Conservation (phyloP, 306 rosid genomes). For the Morella rubra region DNA sequence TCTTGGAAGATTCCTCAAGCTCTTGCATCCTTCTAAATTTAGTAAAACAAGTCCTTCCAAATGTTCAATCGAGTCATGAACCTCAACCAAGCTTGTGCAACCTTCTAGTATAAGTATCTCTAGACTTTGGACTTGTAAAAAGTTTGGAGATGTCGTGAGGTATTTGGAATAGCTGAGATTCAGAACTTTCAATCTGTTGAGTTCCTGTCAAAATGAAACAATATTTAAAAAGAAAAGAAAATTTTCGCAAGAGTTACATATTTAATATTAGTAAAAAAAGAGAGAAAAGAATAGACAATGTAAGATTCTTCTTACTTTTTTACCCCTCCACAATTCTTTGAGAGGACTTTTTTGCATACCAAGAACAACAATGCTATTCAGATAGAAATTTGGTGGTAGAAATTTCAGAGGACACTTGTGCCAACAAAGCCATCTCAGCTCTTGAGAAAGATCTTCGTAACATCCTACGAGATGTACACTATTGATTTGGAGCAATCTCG, state of each 20-base stretch:
- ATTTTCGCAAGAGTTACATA: not conserved
- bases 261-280: no score
- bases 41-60: not conserved
- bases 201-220: not conserved
- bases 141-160: not conserved
- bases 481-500: not conserved
- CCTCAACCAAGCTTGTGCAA: not conserved
- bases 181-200: not conserved
- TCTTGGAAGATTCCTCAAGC: not conserved
- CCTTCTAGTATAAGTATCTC: not conserved
- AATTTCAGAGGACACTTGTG: not conserved
- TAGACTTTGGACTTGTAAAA: not conserved
- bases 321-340: not conserved
- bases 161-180: not conserved
- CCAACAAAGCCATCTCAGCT: not conserved
- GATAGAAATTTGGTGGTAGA: not conserved
- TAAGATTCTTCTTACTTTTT: not conserved
- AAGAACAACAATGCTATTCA: not conserved
- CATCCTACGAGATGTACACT: not conserved
- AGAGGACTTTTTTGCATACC: not conserved
- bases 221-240: no score
- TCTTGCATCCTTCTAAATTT: not conserved
- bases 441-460: no score
- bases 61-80: not conserved
- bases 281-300: no score